Evolutionary conservation across 2,329 filamentous ascomycete genomes (phyloP).

Genomic region (Podosphaera xanthii): DNA sequence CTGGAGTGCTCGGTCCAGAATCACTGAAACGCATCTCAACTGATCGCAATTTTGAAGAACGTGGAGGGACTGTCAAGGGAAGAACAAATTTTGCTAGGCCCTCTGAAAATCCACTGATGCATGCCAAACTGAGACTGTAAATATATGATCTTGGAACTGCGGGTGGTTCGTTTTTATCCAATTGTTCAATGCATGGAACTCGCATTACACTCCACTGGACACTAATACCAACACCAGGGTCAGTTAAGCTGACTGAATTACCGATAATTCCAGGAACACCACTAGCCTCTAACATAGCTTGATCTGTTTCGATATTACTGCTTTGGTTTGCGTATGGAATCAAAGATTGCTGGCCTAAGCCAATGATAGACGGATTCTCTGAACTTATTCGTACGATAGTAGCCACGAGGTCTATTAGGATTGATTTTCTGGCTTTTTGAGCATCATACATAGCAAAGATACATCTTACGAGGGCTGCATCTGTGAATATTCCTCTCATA

Average conservation of each 20-base stretch:
- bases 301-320: constrained; percentile 42
- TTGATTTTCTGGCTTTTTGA: constrained; percentile 44
- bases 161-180: constrained; percentile 78
- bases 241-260: constrained; percentile 41
- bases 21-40: constrained; percentile 9
- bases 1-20: constrained; percentile 7
- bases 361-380: constrained; percentile 75
- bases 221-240: constrained; percentile 54
- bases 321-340: constrained; percentile 41
- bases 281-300: constrained; percentile 72
- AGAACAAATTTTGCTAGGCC: constrained; percentile 83
- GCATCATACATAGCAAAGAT: constrained; percentile 67
- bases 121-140: constrained; percentile 71
- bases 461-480: constrained; percentile 52
- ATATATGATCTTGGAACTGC: constrained; percentile 76
- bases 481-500: constrained; percentile 64
- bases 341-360: constrained; percentile 71
- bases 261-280: constrained; percentile 75
- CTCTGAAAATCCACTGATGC: constrained; percentile 76
- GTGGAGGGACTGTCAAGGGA: constrained; percentile 67
- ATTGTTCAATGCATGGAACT: constrained; percentile 74
- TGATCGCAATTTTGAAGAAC: constrained; percentile 22
- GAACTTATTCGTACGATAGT: constrained; percentile 82
- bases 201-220: constrained; percentile 75
- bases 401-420: constrained; percentile 64